Evolutionary conservation across 371 early-diverging fungal species (phyloP), one percentile per base, ranked within the genome.

Genomic region (Saksenaea oblongispora): DNA sequence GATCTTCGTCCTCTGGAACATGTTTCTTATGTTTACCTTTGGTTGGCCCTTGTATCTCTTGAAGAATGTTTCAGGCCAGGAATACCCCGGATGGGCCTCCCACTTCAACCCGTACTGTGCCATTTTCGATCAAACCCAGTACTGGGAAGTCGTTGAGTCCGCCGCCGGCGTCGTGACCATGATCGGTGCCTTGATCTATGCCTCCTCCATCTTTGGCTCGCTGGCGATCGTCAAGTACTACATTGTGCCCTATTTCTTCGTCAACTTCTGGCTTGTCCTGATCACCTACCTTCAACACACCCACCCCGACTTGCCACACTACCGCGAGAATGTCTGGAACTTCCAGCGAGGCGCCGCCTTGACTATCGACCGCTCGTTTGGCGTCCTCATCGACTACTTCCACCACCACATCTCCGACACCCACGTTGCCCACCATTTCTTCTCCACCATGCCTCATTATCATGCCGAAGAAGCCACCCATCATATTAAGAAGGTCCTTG

Each of bases 261-360:
- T 91, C 66, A 91, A 93, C 86, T 85, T 87, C 69, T 94, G 93
- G 92, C 83, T 94, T 54, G 93, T 94, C 34, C 75, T 90, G 63
- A 95, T 95, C 75, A 94, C 95, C 26, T 95, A 79, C 71, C 72
- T 95, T 61, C 94, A 95, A 55, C 95, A 95, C 82, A 93, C 93
- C 51, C 88, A 93, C 70, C 85, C 90, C 35, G 70, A 72, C 14
- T 66, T 94, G 39, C 94, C 95, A 18, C 93, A 93, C 64, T 95
- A 91, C 82, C 73, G 82, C 54, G 89, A 88, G 63, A 73, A 72
- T n/a, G 84, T 81, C 70, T 95, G 91, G 91, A 87, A 87, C 85
- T 94, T 94, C 79, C 78, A 93, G 63, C 91, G 90, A 56, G 94
- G 94, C 53, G 94, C 94, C 11, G 74, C 80, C 55, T 66, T 92